Base-by-base conservation (phyloP, 495 filamentous ascomycete genomes). In the Niebla homalea region DNA sequence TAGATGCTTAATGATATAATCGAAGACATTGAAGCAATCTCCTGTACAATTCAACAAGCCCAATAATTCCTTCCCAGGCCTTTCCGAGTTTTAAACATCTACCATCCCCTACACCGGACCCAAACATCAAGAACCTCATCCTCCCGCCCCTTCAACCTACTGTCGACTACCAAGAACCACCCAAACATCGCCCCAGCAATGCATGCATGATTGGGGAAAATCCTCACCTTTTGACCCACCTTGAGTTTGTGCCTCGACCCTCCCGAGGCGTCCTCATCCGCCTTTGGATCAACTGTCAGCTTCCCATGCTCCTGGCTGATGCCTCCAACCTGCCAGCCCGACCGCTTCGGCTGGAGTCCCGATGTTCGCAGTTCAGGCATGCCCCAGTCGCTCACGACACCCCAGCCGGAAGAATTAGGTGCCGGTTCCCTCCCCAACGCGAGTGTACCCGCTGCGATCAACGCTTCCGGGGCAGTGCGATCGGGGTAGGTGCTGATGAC, bases 191-290 rank as follows among this genome's bases (percentile, higher is more conserved):
- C 80, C 0, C 84, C 82, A 4, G 85, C 77, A 46, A 92, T 82
- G 58, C 89, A 94, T 36, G 84, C 76, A 65, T 94, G 89, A 58
- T 93, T 93, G 0, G 88, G 87, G 74, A 80, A 90, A 11, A 94
- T 68, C 43, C 80, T 70, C 21, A 92, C 71, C 47, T 78, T 49
- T 49, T 71, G 65, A 11, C 69, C 70, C 25, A 71, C 47, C 5
- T 32, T 26, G 39, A 71, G 49, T 1, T 49, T n/a, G 10, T 43
- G 18, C 7, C 37, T 39, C 32, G 32, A 16, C 38, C 46, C 25
- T 15, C 16, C 32, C 16, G 6, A 10, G 35, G 37, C 15, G 15
- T 40, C 45, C 35, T 29, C 41, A 51, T 19, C 4, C 0, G 42
- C 22, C 15, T 36, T 43, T 23, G 38, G 25, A 21, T 54, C 51